phyloP scores from a whole-genome alignment of 202 grass and related monocot genomes.

The Setaria italica region DNA sequence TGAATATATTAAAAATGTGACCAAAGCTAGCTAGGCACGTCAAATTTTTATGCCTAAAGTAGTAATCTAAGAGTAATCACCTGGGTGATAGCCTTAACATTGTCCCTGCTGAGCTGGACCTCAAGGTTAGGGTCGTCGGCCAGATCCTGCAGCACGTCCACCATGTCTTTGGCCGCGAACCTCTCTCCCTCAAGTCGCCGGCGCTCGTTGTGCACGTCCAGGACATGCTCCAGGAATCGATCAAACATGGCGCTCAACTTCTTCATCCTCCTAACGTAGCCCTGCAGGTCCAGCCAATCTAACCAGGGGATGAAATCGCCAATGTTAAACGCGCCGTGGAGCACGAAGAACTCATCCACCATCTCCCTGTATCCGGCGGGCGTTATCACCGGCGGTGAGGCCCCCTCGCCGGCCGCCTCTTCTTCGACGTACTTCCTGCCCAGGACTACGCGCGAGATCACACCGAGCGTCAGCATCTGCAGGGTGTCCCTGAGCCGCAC shows the following conservation, averaged over 20 bases:
- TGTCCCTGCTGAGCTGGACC: slow-evolving; percentile 50
- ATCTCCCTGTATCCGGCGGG: slow-evolving; percentile 57
- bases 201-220: slow-evolving; percentile 65
- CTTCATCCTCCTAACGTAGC: slow-evolving; percentile 73
- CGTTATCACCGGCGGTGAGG: slow-evolving; percentile 12
- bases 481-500: slow-evolving; percentile 60
- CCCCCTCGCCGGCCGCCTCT: not conserved
- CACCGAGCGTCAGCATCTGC: slow-evolving; percentile 50
- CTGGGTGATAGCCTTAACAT: slow-evolving; percentile 66
- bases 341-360: slow-evolving; percentile 64
- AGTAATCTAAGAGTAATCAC: not conserved
- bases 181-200: slow-evolving; percentile 39
- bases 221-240: slow-evolving; percentile 64
- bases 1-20: not conserved
- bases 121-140: slow-evolving; percentile 58
- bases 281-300: slow-evolving; percentile 49
- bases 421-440: slow-evolving; percentile 69
- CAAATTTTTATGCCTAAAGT: not conserved
- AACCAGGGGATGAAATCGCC: slow-evolving; percentile 78
- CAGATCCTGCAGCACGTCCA: slow-evolving; percentile 67
- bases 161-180: slow-evolving; percentile 63
- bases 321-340: slow-evolving; percentile 62
- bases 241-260: slow-evolving; percentile 45
- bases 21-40: not conserved
- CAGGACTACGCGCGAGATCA: slow-evolving; percentile 68